Evolutionary conservation across 139 green algal genomes (phyloP).

Genomic region (Ostreobium quekettii): DNA sequence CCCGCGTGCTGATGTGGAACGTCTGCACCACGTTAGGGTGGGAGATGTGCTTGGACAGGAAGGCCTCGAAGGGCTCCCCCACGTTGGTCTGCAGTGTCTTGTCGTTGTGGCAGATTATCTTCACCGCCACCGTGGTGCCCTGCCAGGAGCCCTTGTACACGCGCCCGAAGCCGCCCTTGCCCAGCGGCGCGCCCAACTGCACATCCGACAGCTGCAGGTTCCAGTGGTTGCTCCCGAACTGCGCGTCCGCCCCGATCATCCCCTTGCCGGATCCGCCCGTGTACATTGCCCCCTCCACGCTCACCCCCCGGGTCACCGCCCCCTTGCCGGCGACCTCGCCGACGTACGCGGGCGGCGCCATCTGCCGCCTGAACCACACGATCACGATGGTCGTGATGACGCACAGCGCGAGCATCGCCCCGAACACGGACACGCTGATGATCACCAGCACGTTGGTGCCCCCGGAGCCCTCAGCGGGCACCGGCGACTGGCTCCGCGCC

Average conservation of each 20-base stretch:
- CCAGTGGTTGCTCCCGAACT: neutral
- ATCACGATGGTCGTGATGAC: neutral
- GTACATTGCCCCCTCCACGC: neutral
- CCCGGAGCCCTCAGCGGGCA: neutral
- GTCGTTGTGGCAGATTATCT: constrained; percentile 9
- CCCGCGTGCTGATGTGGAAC: constrained; percentile 9
- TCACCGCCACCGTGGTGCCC: constrained; percentile 16
- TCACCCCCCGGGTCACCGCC: neutral
- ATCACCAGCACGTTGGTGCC: too few relatives aligned
- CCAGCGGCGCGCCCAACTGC: neutral
- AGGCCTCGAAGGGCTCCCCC: constrained; percentile 8
- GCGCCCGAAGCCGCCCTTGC: constrained; percentile 1
- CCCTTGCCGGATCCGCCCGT: too few relatives aligned
- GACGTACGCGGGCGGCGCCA: neutral
- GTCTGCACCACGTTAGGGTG: constrained; percentile 19
- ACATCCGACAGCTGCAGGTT: constrained; percentile 11
- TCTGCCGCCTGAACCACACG: neutral
- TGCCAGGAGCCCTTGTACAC: constrained; percentile 17
- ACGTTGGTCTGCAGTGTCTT: neutral
- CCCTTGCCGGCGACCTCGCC: neutral
- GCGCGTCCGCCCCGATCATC: neutral
- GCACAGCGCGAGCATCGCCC: neutral
- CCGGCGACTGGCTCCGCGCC: neutral
- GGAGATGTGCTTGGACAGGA: constrained; percentile 6
- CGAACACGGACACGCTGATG: too few relatives aligned